Percentiles rank a stretch among this genome's conserved stretches.
Conservation (phyloP, 2,329 filamentous ascomycete genomes). For the Arthrobotrys megalospora region DNA sequence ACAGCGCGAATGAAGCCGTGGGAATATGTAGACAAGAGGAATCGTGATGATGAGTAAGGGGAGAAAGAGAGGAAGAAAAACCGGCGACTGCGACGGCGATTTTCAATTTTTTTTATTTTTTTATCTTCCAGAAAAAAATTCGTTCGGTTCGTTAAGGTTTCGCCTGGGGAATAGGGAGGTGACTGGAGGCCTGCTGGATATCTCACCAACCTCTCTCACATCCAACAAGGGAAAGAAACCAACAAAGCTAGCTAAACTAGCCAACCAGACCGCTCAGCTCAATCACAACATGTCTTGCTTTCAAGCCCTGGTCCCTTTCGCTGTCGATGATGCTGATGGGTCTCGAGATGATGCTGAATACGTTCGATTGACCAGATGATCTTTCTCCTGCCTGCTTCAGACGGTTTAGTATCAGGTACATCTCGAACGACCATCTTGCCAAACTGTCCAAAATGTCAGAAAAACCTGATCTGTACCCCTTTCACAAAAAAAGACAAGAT, state of each 20-base stretch:
- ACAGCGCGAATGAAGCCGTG: conserved; percentile 11
- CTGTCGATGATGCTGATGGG: not conserved
- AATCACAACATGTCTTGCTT: conserved; percentile 24
- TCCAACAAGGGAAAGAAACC: conserved; percentile 19
- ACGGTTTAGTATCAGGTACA: conserved; percentile 7
- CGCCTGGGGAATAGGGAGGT: conserved; percentile 33
- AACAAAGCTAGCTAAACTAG: not conserved
- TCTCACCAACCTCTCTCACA: conserved; percentile 41
- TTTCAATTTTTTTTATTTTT: conserved; percentile 17
- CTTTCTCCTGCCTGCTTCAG: conserved; percentile 4
- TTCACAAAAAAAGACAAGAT: not conserved
- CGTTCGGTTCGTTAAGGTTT: conserved; percentile 26
- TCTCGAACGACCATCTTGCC: not conserved
- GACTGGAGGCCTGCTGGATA: not conserved
- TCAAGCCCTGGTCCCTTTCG: not conserved
- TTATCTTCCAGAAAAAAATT: conserved; percentile 18
- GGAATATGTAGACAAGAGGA: conserved; percentile 10
- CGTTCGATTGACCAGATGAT: conserved; percentile 27
- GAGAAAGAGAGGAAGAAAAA: conserved; percentile 11
- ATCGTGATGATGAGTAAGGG: conserved; percentile 20
- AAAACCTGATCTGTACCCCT: conserved; percentile 1
- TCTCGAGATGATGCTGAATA: not conserved
- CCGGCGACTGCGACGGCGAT: conserved; percentile 38
- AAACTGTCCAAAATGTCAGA: not conserved
- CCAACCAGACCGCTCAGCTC: conserved; percentile 30